A percentile compares a stretch with the other conserved stretches of the same genome.
These are phyloP conservation scores for Arthroderma sp. DNA, from an alignment of 2,329 filamentous ascomycete species.

Conservation along the genomic window DNA sequence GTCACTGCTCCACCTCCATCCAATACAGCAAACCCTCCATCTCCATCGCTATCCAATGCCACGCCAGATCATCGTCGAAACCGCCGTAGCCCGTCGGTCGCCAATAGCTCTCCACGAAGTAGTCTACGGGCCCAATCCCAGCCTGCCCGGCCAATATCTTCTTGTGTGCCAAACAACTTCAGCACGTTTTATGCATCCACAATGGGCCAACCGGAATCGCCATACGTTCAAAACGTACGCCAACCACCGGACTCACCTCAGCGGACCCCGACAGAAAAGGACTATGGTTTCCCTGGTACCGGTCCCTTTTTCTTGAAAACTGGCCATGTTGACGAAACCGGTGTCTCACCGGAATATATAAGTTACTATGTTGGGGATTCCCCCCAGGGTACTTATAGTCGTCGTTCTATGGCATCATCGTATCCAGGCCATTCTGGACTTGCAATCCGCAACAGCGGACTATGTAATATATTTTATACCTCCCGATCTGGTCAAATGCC, in stretches of 20 bases:
- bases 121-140: constrained; percentile 40
- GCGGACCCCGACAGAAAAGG: constrained; percentile 23
- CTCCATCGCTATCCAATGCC: constrained; percentile 30
- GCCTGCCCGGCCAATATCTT: constrained; percentile 34
- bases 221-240: constrained; percentile 23
- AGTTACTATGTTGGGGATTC: constrained; percentile 37
- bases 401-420: constrained; percentile 29
- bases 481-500: constrained; percentile 19
- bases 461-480: constrained; percentile 24
- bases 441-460: constrained; percentile 28
- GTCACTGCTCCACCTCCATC: constrained; percentile 19
- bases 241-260: constrained; percentile 26
- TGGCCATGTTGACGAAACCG: constrained; percentile 27
- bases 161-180: constrained; percentile 19
- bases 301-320: constrained; percentile 25
- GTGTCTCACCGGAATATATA: constrained; percentile 32
- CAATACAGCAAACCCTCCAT: constrained; percentile 36
- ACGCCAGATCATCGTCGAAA: constrained; percentile 35
- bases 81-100: constrained; percentile 34
- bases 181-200: constrained; percentile 23
- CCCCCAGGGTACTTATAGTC: constrained; percentile 30
- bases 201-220: constrained; percentile 22
- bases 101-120: constrained; percentile 31
- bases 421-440: constrained; percentile 29
- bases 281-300: constrained; percentile 22